Conservation (phyloP, 768 basidiomycete species). For the Boletus edulis region DNA sequence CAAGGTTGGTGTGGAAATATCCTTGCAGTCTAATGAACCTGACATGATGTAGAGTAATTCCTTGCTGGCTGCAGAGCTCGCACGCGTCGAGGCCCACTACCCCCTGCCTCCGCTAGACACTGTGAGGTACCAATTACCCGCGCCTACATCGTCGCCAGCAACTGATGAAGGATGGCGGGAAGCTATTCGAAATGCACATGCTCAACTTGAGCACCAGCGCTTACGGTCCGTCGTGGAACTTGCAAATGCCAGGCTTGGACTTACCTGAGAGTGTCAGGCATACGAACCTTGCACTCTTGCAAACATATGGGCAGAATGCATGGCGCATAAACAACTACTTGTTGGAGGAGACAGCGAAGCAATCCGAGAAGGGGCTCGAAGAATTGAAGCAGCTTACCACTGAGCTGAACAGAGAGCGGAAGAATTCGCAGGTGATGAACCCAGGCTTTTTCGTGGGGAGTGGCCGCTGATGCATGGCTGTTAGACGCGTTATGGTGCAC, state of each 20-base stretch:
- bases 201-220: conserved; percentile 83
- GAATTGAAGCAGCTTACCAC: conserved; percentile 75
- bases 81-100: conserved; percentile 67
- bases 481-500: conserved; percentile 75
- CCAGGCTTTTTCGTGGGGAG: neutral
- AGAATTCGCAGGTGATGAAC: conserved; percentile 69
- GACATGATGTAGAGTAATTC: conserved; percentile 53
- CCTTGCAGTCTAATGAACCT: neutral
- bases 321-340: conserved; percentile 92
- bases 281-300: conserved; percentile 77
- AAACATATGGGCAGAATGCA: conserved; percentile 86
- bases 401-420: conserved; percentile 84
- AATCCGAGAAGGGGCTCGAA: conserved; percentile 70
- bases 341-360: conserved; percentile 72
- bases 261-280: conserved; percentile 47
- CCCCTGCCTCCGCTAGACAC: conserved; percentile 68
- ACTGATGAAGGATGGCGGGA: conserved; percentile 76
- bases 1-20: conserved; percentile 46
- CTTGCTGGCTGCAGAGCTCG: conserved; percentile 68
- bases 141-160: conserved; percentile 56
- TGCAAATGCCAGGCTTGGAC: neutral
- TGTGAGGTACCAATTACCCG: conserved; percentile 71
- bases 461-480: neutral
- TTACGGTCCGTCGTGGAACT: conserved; percentile 51
- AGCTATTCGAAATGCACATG: conserved; percentile 72